phyloP scores from a whole-genome alignment of 1,139 yeast species.

The Diutina neorugosa region DNA sequence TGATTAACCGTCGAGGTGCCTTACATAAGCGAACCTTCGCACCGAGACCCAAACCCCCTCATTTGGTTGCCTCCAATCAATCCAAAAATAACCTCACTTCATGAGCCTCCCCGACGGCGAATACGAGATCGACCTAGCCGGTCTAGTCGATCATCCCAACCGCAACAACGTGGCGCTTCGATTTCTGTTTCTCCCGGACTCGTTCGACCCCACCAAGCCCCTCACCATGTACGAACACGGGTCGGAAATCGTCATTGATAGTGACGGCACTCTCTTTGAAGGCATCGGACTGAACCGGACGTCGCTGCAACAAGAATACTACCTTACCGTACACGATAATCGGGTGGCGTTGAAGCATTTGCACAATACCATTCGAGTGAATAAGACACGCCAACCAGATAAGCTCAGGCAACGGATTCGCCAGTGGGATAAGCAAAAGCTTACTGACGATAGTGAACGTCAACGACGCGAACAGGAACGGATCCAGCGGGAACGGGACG shows the following conservation, averaged over 20 bases:
- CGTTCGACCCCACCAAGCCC: conserved; percentile 27
- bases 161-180: conserved; percentile 22
- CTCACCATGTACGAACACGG: conserved; percentile 9
- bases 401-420: conserved; percentile 42
- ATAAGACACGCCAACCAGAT: conserved; percentile 53
- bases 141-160: conserved; percentile 5
- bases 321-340: not conserved
- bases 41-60: no score
- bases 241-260: not conserved
- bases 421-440: conserved; percentile 49
- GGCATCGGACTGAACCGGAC: not conserved
- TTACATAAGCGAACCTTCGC: no score
- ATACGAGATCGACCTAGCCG: conserved; percentile 27
- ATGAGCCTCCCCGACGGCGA: conserved; percentile 33
- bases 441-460: not conserved
- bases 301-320: not conserved
- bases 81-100: no score
- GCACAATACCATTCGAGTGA: conserved; percentile 76
- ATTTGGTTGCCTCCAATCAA: no score
- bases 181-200: conserved; percentile 32
- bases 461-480: not conserved
- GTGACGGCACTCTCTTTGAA: conserved; percentile 2
- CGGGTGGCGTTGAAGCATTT: conserved; percentile 13
- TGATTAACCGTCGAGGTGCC: no score
- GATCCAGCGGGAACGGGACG: not conserved